Conservation (phyloP, 768 basidiomycete genomes). For the Paxillus involutus region DNA sequence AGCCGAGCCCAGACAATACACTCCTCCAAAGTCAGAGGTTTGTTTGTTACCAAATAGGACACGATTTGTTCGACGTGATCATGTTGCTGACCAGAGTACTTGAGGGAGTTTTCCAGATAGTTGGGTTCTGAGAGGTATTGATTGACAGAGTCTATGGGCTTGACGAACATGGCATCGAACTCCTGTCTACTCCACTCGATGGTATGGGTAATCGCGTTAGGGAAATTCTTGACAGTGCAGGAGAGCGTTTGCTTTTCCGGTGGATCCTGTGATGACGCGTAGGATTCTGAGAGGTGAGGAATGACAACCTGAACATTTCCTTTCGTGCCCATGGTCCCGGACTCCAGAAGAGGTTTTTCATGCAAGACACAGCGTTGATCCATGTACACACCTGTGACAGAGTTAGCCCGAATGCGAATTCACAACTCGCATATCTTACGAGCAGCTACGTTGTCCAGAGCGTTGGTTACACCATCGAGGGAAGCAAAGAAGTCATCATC, state of each 20-base stretch:
- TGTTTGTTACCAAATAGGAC: slow-evolving; percentile 86
- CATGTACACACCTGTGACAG: slow-evolving; percentile 85
- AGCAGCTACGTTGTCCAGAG: slow-evolving; percentile 94
- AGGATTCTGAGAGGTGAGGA: slow-evolving; percentile 93
- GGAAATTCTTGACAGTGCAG: slow-evolving; percentile 99
- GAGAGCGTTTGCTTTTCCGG: slow-evolving; percentile 97
- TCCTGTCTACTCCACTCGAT: slow-evolving; percentile 98
- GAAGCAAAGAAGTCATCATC: slow-evolving; percentile 83
- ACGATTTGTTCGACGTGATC: slow-evolving; percentile 88
- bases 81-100: slow-evolving; percentile 88
- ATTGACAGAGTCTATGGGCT: slow-evolving; percentile 92
- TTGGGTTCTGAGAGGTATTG: slow-evolving; percentile 96
- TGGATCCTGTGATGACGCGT: slow-evolving; percentile 96
- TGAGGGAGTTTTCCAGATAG: slow-evolving; percentile 87
- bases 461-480: slow-evolving; percentile 95
- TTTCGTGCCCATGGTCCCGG: slow-evolving; percentile 97
- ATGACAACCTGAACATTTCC: slow-evolving; percentile 96
- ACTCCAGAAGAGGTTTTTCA: slow-evolving; percentile 92
- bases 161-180: slow-evolving; percentile 91
- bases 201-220: slow-evolving; percentile 95
- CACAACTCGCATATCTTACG: slow-evolving; percentile 50
- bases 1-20: slow-evolving; percentile 96
- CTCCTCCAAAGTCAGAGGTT: slow-evolving; percentile 94
- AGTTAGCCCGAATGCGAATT: slow-evolving; percentile 3
- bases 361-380: slow-evolving; percentile 97